Base-by-base conservation (phyloP, 148 eudicot genomes). In the Rhododendron ovatum region DNA sequence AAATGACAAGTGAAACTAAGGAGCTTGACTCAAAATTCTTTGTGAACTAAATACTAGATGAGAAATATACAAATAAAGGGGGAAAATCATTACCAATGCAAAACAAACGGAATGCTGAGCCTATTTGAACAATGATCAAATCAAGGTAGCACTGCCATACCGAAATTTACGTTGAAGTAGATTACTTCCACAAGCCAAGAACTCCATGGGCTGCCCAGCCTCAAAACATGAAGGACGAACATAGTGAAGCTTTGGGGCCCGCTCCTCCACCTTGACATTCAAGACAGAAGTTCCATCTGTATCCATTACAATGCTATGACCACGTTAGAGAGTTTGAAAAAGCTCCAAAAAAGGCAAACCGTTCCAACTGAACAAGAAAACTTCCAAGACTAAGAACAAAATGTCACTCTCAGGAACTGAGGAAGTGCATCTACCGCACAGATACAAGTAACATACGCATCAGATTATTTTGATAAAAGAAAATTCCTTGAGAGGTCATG, bases 161-260 rank as follows among this genome's bases (percentile, higher is more conserved):
- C 98, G 93, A 87, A 96, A 93, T 82, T 93, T 94, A 63, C 98
- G 91, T 86, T 95, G 98, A 89, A 94, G 89, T 83, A 96, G 88
- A 88, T 96, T 92, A 91, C 96, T 96, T 88, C 99, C 99, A 89
- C 98, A 94, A 79, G 93, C 96, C 78, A 94, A 87, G 83, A 96
- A 90, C 88, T 96, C 95, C 90, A 96, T 90, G 26, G 99, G 96
- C 86, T 93, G 93, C 85, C 99, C 99, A 79, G 99, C 99, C 91
- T 92, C 99, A 84, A 96, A 96, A 89, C 93, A 94, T 74, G 91
- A 90, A 88, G 99, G 99, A 87, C 91, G 88, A 67, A 95, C 90
- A 87, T 93, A 95, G 84, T 95, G 96, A 88, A 96, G 98, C 86
- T 87, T 93, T 79, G 99, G 99, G 57, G 95, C 84, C 75, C 83